Percentiles rank a stretch among this genome's conserved stretches.
These are phyloP conservation scores for Leccinum huronense DNA, from an alignment of 1,284 basidiomycete genomes.

Conservation along the genomic window DNA sequence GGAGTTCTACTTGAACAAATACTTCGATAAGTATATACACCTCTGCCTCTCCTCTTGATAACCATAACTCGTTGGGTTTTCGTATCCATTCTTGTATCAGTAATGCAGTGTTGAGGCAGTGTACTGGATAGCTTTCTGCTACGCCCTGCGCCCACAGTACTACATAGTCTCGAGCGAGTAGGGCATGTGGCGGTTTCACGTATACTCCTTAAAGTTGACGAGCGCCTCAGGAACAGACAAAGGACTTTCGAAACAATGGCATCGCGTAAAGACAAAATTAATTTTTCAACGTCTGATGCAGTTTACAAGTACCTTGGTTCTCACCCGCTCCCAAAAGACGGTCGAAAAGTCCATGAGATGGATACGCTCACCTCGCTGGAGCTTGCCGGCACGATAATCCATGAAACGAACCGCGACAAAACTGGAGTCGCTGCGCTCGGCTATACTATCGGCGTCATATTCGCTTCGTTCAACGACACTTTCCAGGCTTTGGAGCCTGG, in stretches of 20 bases:
- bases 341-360: neutral
- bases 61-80: neutral
- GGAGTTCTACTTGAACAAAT: constrained; percentile 2
- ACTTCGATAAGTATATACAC: neutral
- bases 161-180: too few species aligned
- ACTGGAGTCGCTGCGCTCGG: neutral
- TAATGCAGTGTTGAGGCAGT: too few species aligned
- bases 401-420: neutral
- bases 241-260: too few species aligned
- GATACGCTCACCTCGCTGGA: neutral
- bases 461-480: neutral
- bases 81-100: too few species aligned
- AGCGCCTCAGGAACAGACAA: too few species aligned
- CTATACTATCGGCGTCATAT: constrained; percentile 1
- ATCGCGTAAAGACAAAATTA: neutral
- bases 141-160: neutral
- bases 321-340: neutral
- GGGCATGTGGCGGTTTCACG: too few species aligned
- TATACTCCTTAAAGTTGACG: too few species aligned
- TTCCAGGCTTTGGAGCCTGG: too few species aligned
- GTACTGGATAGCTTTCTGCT: too few species aligned
- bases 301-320: constrained; percentile 2
- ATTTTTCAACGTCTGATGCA: neutral
- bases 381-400: constrained; percentile 1
- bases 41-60: neutral